Percentiles rank a stretch among this genome's conserved stretches.
phyloP scores from a whole-genome alignment of 768 basidiomycete genomes.

The Gymnopilus dilepis region DNA sequence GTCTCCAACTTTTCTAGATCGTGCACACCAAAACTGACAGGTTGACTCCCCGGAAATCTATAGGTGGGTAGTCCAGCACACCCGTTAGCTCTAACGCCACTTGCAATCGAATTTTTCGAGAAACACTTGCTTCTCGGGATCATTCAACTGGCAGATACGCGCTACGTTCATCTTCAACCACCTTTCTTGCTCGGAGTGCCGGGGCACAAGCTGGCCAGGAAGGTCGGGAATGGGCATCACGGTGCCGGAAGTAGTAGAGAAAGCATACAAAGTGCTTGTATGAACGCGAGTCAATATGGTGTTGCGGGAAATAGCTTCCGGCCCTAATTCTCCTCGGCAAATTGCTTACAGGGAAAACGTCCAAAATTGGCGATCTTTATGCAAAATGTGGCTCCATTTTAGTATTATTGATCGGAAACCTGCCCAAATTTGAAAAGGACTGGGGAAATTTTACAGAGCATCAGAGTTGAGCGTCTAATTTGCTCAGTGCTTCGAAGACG shows the following conservation, averaged over 20 bases:
- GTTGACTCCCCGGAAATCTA: slow-evolving; percentile 96
- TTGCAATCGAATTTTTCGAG: slow-evolving; percentile 1
- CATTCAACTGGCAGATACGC: slow-evolving; percentile 63
- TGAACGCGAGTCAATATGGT: background rate
- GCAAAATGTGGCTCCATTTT: too few species aligned
- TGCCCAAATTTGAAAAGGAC: too few species aligned
- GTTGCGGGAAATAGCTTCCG: too few species aligned
- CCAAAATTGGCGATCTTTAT: too few species aligned
- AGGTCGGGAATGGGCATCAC: slow-evolving; percentile 73
- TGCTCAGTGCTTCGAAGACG: too few species aligned
- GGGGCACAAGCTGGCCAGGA: slow-evolving; percentile 63
- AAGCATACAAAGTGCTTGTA: slow-evolving; percentile 27
- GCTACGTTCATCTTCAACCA: slow-evolving; percentile 73
- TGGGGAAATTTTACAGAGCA: too few species aligned
- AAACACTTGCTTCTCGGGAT: slow-evolving; percentile 58
- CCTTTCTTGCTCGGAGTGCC: slow-evolving; percentile 61
- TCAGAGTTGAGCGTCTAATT: too few species aligned
- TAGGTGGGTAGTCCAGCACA: slow-evolving; percentile 2
- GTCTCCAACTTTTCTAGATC: slow-evolving; percentile 80
- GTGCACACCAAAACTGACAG: slow-evolving; percentile 80
- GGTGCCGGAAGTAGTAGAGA: slow-evolving; percentile 6
- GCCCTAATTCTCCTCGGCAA: too few species aligned
- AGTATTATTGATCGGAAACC: too few species aligned
- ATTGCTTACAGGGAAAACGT: too few species aligned
- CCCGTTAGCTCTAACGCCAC: slow-evolving; percentile 22